A percentile compares a stretch with the other conserved stretches of the same genome.
Conservation (phyloP, 1,284 basidiomycete genomes). For the Sporisorium graminicola region DNA sequence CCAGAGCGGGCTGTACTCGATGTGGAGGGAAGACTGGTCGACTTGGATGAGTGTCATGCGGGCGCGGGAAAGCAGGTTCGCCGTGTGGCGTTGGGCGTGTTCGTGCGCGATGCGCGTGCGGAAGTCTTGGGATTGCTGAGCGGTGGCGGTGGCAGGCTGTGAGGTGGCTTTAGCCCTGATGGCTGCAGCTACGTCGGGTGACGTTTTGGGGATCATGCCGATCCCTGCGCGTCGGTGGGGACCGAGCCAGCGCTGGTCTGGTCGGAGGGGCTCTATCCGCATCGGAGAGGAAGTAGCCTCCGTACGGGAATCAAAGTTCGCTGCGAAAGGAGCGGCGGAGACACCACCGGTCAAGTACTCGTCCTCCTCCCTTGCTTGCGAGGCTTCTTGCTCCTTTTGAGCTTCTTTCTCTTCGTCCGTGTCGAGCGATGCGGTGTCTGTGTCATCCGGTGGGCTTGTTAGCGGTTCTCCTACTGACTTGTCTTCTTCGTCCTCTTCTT, state of each 20-base stretch:
- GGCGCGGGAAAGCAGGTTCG: slow-evolving; percentile 34
- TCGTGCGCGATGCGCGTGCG: slow-evolving; percentile 26
- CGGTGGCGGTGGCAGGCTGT: background rate
- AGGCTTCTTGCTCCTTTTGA: background rate
- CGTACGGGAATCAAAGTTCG: background rate
- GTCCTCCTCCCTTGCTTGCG: slow-evolving; percentile 27
- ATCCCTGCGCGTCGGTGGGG: slow-evolving; percentile 25
- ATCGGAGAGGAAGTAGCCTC: background rate
- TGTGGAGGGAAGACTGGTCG: slow-evolving; percentile 18
- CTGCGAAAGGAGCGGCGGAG: background rate
- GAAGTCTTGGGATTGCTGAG: slow-evolving; percentile 19
- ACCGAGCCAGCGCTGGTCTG: slow-evolving; percentile 54
- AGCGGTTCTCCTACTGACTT: background rate
- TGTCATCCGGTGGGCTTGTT: background rate
- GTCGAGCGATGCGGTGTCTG: slow-evolving; percentile 6
- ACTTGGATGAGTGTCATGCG: slow-evolving; percentile 44
- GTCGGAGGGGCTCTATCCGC: slow-evolving; percentile 29
- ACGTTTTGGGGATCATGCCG: slow-evolving; percentile 31
- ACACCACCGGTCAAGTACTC: slow-evolving; percentile 37
- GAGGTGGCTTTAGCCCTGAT: slow-evolving; percentile 14
- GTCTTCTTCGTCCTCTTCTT: background rate
- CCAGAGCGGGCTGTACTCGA: slow-evolving; percentile 55
- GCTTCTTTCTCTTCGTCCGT: slow-evolving; percentile 26
- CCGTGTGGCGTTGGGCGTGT: slow-evolving; percentile 33
- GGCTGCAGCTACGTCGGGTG: slow-evolving; percentile 5